These are phyloP conservation scores for Fusarium papillatum DNA, from an alignment of 2,329 filamentous ascomycete genomes.

Conservation along the genomic window DNA sequence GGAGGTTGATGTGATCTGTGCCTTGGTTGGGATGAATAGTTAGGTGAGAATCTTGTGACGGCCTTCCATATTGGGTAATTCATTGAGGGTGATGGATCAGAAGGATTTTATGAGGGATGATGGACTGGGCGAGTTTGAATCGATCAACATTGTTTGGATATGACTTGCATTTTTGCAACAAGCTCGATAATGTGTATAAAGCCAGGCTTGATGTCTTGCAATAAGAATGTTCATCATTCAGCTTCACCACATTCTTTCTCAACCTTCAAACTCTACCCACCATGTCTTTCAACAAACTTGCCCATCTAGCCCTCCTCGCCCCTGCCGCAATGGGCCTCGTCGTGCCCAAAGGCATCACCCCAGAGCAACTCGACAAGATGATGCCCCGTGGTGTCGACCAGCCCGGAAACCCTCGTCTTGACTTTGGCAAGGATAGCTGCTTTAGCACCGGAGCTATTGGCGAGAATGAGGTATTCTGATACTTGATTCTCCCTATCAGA, in stretches of 20 bases:
- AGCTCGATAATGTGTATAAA: not conserved
- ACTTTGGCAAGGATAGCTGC: not conserved
- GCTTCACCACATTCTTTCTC: not conserved
- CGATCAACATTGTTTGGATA: not conserved
- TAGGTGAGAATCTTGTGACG: not conserved
- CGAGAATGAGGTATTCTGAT: not conserved
- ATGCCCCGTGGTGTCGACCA: not conserved
- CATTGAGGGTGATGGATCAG: not conserved
- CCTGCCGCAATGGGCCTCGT: not conserved
- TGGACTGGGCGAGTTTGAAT: not conserved
- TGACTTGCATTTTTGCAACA: too few relatives aligned
- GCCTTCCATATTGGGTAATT: not conserved
- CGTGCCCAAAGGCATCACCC: not conserved
- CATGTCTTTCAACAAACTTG: not conserved
- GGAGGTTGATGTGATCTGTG: not conserved
- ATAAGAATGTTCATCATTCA: not conserved
- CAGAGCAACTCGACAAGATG: not conserved
- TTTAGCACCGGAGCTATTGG: not conserved
- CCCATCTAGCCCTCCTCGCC: not conserved
- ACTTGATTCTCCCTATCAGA: accelerated
- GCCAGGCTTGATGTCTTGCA: accelerated
- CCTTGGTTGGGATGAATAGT: not conserved
- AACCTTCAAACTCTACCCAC: not conserved
- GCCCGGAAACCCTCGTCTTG: not conserved
- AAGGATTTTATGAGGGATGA: not conserved